These are phyloP conservation scores for Trichoderma sp. DNA, from an alignment of 2,329 filamentous ascomycete genomes.

Conservation along the genomic window DNA sequence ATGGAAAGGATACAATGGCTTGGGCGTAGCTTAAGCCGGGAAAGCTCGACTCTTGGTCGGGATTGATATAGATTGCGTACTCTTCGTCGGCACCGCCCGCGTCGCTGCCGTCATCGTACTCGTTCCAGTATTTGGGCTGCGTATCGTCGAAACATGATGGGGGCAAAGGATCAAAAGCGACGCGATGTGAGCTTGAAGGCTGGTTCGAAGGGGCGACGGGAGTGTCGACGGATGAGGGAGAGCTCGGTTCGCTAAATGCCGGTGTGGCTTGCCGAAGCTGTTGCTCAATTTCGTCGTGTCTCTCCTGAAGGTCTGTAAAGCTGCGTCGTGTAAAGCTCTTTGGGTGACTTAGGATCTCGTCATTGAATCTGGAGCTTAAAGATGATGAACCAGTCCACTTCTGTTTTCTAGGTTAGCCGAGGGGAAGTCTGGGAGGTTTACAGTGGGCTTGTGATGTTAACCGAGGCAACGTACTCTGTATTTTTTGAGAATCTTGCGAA, in stretches of 20 bases:
- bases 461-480: slow-evolving; percentile 58
- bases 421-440: neutral
- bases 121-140: slow-evolving; percentile 71
- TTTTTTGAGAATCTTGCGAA: slow-evolving; percentile 83
- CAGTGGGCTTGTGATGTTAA: neutral
- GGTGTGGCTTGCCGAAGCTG: slow-evolving; percentile 51
- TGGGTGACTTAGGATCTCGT: slow-evolving; percentile 64
- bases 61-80: slow-evolving; percentile 75
- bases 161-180: slow-evolving; percentile 38
- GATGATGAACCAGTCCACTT: slow-evolving; percentile 79
- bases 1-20: slow-evolving; percentile 50
- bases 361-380: slow-evolving; percentile 65
- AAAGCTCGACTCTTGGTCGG: slow-evolving; percentile 61
- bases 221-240: slow-evolving; percentile 38
- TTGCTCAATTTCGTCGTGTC: slow-evolving; percentile 53
- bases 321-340: slow-evolving; percentile 73
- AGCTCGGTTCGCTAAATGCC: slow-evolving; percentile 43
- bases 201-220: slow-evolving; percentile 17
- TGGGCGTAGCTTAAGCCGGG: slow-evolving; percentile 65
- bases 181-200: slow-evolving; percentile 23
- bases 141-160: slow-evolving; percentile 32
- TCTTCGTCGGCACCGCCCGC: slow-evolving; percentile 58
- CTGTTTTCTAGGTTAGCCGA: slow-evolving; percentile 38
- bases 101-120: slow-evolving; percentile 82
- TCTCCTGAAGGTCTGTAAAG: slow-evolving; percentile 54